A percentile compares a stretch with the other conserved stretches of the same genome.
Conservation (phyloP, 2,329 filamentous ascomycete genomes). For the Setomelanomma holmii region DNA sequence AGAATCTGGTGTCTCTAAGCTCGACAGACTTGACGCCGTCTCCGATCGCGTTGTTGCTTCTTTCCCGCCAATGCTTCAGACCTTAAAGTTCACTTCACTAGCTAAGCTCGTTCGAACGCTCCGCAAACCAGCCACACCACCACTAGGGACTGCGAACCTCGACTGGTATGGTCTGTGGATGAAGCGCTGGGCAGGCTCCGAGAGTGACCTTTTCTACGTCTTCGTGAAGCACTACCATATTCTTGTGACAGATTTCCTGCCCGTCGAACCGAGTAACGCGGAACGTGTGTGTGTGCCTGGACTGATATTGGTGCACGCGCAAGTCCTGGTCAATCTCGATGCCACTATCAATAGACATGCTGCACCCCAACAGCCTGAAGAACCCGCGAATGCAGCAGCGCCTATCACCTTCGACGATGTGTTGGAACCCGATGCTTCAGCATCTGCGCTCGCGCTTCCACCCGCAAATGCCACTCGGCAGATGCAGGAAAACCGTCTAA, state of each 20-base stretch:
- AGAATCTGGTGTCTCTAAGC: constrained; percentile 68
- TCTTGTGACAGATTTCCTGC: constrained; percentile 70
- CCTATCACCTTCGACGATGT: constrained; percentile 72
- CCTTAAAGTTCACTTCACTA: constrained; percentile 69
- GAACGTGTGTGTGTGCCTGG: constrained; percentile 74
- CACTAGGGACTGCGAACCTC: constrained; percentile 74
- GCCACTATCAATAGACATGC: constrained; percentile 80
- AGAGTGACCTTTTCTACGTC: constrained; percentile 89
- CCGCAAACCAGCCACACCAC: constrained; percentile 69
- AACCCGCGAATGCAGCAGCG: constrained; percentile 49
- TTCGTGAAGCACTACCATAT: constrained; percentile 90
- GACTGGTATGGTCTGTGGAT: constrained; percentile 87
- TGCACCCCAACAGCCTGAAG: constrained; percentile 44
- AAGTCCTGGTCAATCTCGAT: constrained; percentile 80
- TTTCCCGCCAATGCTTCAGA: constrained; percentile 72
- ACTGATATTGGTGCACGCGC: constrained; percentile 80
- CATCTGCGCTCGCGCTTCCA: constrained; percentile 67
- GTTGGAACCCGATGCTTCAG: constrained; percentile 70
- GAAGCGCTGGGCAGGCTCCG: constrained; percentile 82
- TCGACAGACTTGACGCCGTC: constrained; percentile 53
- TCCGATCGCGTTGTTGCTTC: constrained; percentile 70
- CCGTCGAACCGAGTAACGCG: constrained; percentile 56
- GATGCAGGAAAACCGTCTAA: constrained; percentile 88
- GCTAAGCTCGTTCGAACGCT: constrained; percentile 66
- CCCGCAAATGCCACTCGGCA: constrained; percentile 75